Base-by-base conservation (phyloP, 352 stramenopile genomes). In the Pythium guiyangense region DNA sequence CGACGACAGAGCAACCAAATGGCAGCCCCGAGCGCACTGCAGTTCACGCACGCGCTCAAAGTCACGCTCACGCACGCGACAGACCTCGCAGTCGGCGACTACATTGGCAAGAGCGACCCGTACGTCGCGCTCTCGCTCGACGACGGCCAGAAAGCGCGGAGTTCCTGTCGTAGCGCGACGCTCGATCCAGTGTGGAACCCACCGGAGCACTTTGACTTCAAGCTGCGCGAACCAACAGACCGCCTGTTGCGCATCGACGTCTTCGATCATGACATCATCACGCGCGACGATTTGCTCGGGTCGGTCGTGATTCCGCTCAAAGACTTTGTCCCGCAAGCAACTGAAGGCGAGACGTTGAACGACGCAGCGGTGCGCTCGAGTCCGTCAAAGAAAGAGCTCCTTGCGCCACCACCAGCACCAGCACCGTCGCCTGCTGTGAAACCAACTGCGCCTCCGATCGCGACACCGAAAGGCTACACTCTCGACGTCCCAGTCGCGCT, bases 201-300 rank as follows among this genome's bases (percentile, higher is more conserved):
- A 5, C 53, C 52, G 0, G 67, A 79, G 53, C 63, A 59, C 12
- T 79, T 77, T 39, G 59, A 74, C 57, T 73, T 79, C 58, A 64
- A 58, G 42, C 39, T 77, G n/a, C n/a, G 17, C 22, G 51, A 72
- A 25, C 66, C 54, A 8, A 15, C 52, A 15, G 18, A 46, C 20
- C 43, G 53, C 17, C 27, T 50, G 0, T 54, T 79, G 17, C 6
- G 39, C 9, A 48, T 74, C 18, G 47, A 74, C 14, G 63, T 79
- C 26, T 74, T 57, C 25, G 62, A 77, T 44, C 59, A 69, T 35
- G 67, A 74, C 39, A 43, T 69, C 12, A 22, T 79, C 44, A 49
- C 49, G 15, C 34, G 11, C 8, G 65, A 77, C 37, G 62, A 73
- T 45, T 54, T 69, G 2, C 51, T 79, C 6, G 70, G 67, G 20